These are phyloP conservation scores for Kodamaea anthophila DNA, from an alignment of 1,139 yeast species.

Conservation along the genomic window DNA sequence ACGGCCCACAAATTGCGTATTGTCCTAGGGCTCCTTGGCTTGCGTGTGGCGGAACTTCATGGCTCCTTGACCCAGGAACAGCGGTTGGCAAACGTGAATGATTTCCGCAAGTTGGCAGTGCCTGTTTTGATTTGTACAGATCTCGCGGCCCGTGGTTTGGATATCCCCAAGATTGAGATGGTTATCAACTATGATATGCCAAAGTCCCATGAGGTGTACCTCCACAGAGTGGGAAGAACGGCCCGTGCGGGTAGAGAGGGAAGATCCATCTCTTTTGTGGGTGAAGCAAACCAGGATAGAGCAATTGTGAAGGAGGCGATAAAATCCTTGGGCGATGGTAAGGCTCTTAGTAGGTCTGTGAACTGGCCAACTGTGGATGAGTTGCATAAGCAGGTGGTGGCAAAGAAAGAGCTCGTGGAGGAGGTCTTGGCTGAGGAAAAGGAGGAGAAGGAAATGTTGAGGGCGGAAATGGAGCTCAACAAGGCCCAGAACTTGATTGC, in stretches of 20 bases:
- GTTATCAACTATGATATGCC: slow-evolving; percentile 97
- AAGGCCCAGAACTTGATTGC: slow-evolving; percentile 81
- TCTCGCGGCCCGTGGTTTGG: slow-evolving; percentile 98
- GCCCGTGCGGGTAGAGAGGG: slow-evolving; percentile 99
- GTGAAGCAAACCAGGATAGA: slow-evolving; percentile 82
- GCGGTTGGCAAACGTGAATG: slow-evolving; percentile 77
- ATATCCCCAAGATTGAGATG: slow-evolving; percentile 93
- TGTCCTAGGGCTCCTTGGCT: slow-evolving; percentile 77
- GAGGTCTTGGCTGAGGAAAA: slow-evolving; percentile 87
- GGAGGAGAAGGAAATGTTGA: slow-evolving; percentile 74
- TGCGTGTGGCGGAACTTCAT: slow-evolving; percentile 87
- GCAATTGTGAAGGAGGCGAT: slow-evolving; percentile 84
- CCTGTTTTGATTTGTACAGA: slow-evolving; percentile 94
- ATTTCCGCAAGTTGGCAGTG: slow-evolving; percentile 73
- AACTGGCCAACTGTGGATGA: slow-evolving; percentile 81
- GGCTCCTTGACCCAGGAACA: slow-evolving; percentile 95
- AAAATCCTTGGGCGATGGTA: slow-evolving; percentile 47
- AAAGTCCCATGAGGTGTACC: slow-evolving; percentile 77
- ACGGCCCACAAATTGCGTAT: slow-evolving; percentile 83
- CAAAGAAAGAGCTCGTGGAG: slow-evolving; percentile 53
- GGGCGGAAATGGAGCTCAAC: slow-evolving; percentile 85
- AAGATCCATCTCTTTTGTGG: slow-evolving; percentile 85
- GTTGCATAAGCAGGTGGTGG: slow-evolving; percentile 52
- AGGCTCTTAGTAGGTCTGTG: slow-evolving; percentile 75
- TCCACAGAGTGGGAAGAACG: slow-evolving; percentile 98